Conservation (phyloP, 805 yeast genomes). For the Kodamaea restingae region DNA sequence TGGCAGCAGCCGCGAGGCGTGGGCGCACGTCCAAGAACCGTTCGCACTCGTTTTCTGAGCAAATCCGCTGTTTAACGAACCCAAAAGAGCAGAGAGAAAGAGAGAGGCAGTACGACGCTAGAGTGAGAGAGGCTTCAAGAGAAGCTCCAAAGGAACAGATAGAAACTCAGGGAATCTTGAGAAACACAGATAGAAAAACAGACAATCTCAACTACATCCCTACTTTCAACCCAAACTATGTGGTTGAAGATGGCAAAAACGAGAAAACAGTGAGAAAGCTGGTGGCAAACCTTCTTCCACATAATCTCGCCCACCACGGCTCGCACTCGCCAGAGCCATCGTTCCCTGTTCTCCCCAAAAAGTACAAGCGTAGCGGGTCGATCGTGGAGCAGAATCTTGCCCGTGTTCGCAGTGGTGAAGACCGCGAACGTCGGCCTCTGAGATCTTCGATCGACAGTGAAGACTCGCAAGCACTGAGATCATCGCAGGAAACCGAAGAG, state of each 20-base stretch:
- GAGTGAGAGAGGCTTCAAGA: background rate
- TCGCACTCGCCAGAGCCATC: too few species aligned
- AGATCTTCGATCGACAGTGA: constrained; percentile 53
- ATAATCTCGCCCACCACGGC: too few species aligned
- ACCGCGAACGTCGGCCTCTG: constrained; percentile 35
- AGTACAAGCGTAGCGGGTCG: constrained; percentile 9
- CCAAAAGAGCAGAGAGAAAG: constrained; percentile 1
- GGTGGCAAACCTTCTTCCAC: too few species aligned
- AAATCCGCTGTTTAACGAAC: constrained; percentile 28
- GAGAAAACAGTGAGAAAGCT: too few species aligned
- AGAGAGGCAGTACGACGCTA: background rate
- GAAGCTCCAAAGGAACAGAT: too few species aligned
- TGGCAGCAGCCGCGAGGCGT: constrained; percentile 18
- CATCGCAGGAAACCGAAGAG: constrained; percentile 89
- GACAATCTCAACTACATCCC: too few species aligned
- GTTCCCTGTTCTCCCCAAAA: constrained; percentile 1
- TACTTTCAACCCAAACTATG: too few species aligned
- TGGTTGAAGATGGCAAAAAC: background rate
- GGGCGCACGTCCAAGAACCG: constrained; percentile 13
- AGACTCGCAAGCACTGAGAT: constrained; percentile 70
- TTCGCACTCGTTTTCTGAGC: constrained; percentile 21
- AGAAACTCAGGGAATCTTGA: too few species aligned
- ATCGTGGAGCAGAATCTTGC: constrained; percentile 9
- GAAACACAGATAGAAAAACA: too few species aligned
- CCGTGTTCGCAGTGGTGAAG: constrained; percentile 8